Evolutionary conservation across 495 filamentous ascomycete species (phyloP), one percentile per base, ranked within the genome.

Genomic region (Penicillium cosmopolitanum): DNA sequence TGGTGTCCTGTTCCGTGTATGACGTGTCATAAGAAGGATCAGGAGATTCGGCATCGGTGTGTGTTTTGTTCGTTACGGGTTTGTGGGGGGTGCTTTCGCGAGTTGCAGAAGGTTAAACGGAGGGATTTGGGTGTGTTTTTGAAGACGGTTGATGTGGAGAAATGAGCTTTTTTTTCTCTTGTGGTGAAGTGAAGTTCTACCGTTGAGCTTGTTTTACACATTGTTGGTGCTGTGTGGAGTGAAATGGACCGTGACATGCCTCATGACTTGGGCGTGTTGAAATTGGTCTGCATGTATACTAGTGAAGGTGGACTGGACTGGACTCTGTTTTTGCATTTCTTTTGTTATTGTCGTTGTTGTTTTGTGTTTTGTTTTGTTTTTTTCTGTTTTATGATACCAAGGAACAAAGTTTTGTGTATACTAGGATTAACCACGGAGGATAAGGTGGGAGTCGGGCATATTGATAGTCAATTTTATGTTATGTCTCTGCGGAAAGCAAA

Each of bases 1-100:
- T 77, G 77, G 75, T 74, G 77, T 63, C 67, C 78, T 8, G 66
- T 80, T 19, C 80, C 78, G 6, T 84, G 81, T 61, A 81, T 82
- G 78, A 75, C 76, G 2, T 84, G 81, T 55, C 71, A 73, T 31
- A 77, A 79, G 42, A 67, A 70, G 9, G 74, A 82, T 52, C 71
- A 66, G 0, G 73, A 81, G 58, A 65, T 74, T 34, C 71, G 78
- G 4, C 71, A 78, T 60, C 75, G 74, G 53, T 84, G 81, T 60
- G 74, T 77, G 15, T 82, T 78, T 55, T 84, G 81, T 48, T 80
- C 70, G 46, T 53, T 84, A 62, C 72, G 81, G 11, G 68, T 84
- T 15, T 82, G 81, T 53, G 70, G 59, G 18, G 57, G 57, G 5
- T 84, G 81, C 55, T 73, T 66, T 57, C 64, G 77, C 42, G 51